Evolutionary conservation across 1,139 yeast species (phyloP).

Genomic region (Yamadazyma oceani): DNA sequence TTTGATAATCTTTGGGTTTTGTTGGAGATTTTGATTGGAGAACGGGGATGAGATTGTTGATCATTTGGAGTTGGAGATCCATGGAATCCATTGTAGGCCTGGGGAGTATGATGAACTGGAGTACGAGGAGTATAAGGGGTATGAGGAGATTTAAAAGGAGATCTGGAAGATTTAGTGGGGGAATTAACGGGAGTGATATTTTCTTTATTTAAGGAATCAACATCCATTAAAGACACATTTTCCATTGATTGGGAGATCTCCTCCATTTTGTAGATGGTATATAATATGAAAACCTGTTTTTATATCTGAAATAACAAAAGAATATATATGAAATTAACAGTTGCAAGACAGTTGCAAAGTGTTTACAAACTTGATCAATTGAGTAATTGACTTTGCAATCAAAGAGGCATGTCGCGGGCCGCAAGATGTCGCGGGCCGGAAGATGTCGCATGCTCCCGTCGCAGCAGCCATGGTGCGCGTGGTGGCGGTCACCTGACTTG

Average conservation of each 20-base stretch:
- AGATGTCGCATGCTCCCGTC: no score
- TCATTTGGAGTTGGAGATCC: slow-evolving; percentile 18
- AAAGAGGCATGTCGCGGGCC: no score
- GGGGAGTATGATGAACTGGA: slow-evolving; percentile 6
- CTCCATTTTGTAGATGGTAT: slow-evolving; percentile 17
- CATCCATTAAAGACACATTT: slow-evolving; percentile 47
- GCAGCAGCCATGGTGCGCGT: no score
- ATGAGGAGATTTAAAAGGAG: slow-evolving; percentile 22
- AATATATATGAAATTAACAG: background rate
- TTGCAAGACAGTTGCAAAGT: background rate
- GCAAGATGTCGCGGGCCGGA: no score
- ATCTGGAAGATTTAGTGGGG: slow-evolving; percentile 23
- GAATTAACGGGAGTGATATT: slow-evolving; percentile 46
- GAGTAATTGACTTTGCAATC: background rate
- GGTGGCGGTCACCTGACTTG: no score
- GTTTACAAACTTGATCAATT: background rate
- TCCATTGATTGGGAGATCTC: slow-evolving; percentile 49
- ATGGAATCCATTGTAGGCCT: no score
- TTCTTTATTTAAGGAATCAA: slow-evolving; percentile 45
- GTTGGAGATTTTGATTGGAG: slow-evolving; percentile 51
- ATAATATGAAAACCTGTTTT: no score
- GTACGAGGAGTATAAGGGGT: slow-evolving; percentile 34
- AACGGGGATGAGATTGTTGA: background rate
- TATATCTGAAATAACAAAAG: no score
- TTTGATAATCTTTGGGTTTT: slow-evolving; percentile 86